Evolutionary conservation across 2,329 filamentous ascomycete species (phyloP), one percentile per base, ranked within the genome.

Genomic region (Camillea tinctor): DNA sequence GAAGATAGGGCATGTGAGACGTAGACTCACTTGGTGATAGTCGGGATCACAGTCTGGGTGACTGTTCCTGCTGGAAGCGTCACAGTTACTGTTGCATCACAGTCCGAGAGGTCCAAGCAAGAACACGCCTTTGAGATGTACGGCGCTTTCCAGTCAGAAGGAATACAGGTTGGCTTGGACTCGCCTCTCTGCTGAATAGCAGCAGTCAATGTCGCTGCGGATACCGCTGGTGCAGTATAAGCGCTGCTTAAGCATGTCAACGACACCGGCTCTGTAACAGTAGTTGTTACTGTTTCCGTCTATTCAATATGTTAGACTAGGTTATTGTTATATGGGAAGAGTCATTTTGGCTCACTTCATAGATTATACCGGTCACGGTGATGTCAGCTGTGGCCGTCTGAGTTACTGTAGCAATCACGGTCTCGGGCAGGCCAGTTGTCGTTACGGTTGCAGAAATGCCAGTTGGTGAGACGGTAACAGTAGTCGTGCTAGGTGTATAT

Each of bases 151-250:
- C 59, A 61, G 52, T 26, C 52, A 23, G 54, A 36, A 11, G 59
- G 63, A 40, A 63, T 56, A 52, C 52, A 63, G 24, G 50, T 50
- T 19, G 63, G 60, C 55, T 60, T 58, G 19, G 20, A n/a, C 6
- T 9, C 26, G 13, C 3, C 26, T 30, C 26, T 30, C 9, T 54
- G 54, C 54, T 63, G 56, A 7, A 50, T 52, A 13, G 15, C 40
- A n/a, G 50, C 52, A 19, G 52, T 54, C n/a, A 30, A 8, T 23
- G 36, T 22, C n/a, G 36, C 17, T 26, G 51, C 17, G 4, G 60
- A 56, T 11, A 9, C 26, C 26, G 26, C 13, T 30, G 26, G 26
- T 3, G 59, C 61, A 3, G 61, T 57, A 24, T 59, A 64, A 1
- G 51, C 59, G 48, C 61, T 58, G 55, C 57, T 55, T 36, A 60